Conservation (phyloP, 2,329 filamentous ascomycete genomes). For the Diplodia corticola region DNA sequence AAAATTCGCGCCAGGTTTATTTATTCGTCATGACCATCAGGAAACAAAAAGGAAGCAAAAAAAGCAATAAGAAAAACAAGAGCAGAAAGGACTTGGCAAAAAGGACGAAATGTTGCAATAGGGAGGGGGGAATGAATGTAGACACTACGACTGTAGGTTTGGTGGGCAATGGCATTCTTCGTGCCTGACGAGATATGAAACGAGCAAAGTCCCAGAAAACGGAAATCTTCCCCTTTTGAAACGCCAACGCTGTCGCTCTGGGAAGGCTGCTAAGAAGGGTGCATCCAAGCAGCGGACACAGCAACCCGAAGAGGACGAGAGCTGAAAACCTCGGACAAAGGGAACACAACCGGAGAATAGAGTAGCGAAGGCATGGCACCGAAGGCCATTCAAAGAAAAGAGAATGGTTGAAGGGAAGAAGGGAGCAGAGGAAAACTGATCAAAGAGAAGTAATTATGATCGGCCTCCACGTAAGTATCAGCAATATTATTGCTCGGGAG, state of each 20-base stretch:
- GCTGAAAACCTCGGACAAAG: constrained; percentile 4
- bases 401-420: not conserved
- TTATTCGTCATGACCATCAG: constrained; percentile 19
- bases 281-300: constrained; percentile 6
- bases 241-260: constrained; percentile 22
- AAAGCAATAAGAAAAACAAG: not conserved
- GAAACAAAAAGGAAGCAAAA: constrained; percentile 1
- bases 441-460: constrained; percentile 7
- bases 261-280: constrained; percentile 7
- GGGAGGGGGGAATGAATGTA: constrained; percentile 18
- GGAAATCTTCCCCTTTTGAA: not conserved
- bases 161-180: constrained; percentile 9
- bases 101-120: not conserved
- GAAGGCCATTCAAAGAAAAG: not conserved
- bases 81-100: not conserved
- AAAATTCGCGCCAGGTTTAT: constrained; percentile 15
- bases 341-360: not conserved
- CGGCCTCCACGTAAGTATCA: not conserved
- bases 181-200: constrained; percentile 13
- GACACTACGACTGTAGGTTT: constrained; percentile 19
- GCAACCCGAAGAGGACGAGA: not conserved
- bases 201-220: not conserved
- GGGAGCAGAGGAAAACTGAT: not conserved
- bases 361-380: not conserved
- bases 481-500: not conserved